Evolutionary conservation across 2,329 filamentous ascomycete species (phyloP), one percentile per base, ranked within the genome.

Genomic region (Monilinia fructigena): DNA sequence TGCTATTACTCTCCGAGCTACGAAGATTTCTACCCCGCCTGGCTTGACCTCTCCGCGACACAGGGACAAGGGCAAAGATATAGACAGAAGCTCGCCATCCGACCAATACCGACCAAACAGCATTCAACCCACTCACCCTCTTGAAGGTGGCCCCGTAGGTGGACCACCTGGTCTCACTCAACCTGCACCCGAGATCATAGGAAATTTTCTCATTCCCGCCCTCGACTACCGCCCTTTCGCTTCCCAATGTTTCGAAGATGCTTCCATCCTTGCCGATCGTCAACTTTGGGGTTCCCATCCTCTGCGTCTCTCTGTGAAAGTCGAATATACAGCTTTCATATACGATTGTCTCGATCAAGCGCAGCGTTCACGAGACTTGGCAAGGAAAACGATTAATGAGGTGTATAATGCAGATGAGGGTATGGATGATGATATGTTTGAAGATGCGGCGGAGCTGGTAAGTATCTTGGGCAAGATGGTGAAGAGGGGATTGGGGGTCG

Each of bases 341-440:
- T 97, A 94, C 81, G 95, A 98, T 75, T 98, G 94, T 74, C 83
- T 92, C 2, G 92, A 95, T 75, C 93, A 98, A 72, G 82, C 85
- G 56, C 88, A 93, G 28, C 86, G 82, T 47, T 93, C 92, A 62
- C 85, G 93, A 42, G 85, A 85, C 64, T 78, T 97, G 18, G 94
- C 95, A 14, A 89, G 91, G 73, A 84, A 88, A 48, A 92, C 93
- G 3, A 95, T 98, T 68, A 85, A 90, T 53, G 92, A 97, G 73
- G 94, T 97, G 0, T 97, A 97, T 75, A 90, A 93, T 66, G 92
- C 93, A 1, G 88, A 90, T 63, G 93, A 97, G 77, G 92, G 91
- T 26, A 94, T 98, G 87, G 92, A 96, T 67, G 93, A 98, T 74
- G 92, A 96, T 71, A 96, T 95, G 82, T 99, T 97, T 76, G 87